Conservation (phyloP, 2,329 filamentous ascomycete genomes). For the Daldinia sp. region DNA sequence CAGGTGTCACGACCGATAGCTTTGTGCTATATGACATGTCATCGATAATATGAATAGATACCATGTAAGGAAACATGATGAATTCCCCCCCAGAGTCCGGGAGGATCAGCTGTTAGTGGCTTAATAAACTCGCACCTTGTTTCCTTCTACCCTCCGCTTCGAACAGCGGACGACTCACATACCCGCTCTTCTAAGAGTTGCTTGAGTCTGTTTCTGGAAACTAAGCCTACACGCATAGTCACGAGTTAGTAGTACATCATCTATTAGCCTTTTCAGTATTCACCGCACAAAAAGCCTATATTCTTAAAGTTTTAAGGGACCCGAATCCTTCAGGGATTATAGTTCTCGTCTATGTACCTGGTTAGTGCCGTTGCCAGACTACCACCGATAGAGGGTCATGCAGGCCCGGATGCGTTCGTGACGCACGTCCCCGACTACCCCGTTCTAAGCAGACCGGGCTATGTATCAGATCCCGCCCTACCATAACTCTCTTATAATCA, state of each 20-base stretch:
- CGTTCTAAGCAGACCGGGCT: constrained; percentile 45
- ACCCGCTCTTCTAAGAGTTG: constrained; percentile 15
- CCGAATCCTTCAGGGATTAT: constrained; percentile 38
- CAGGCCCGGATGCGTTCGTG: constrained; percentile 46
- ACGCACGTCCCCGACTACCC: constrained; percentile 49
- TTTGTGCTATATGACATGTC: constrained; percentile 16
- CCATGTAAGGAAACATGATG: constrained; percentile 15
- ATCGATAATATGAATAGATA: constrained; percentile 24
- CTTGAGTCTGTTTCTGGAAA: constrained; percentile 39
- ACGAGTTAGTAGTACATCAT: constrained; percentile 18
- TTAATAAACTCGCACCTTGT: constrained; percentile 21
- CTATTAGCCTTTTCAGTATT: constrained; percentile 28
- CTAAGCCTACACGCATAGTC: constrained; percentile 11
- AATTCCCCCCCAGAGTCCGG: constrained; percentile 2
- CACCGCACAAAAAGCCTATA: constrained; percentile 29
- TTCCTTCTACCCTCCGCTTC: constrained; percentile 13
- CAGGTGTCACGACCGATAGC: constrained; percentile 18
- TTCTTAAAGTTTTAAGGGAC: constrained; percentile 13
- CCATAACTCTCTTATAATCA: constrained; percentile 47
- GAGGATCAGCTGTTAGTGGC: constrained; percentile 6
- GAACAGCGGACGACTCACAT: constrained; percentile 21
- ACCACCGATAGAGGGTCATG: constrained; percentile 45
- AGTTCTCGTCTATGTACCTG: constrained; percentile 21
- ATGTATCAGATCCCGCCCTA: constrained; percentile 51
- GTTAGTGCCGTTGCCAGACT: constrained; percentile 42